Evolutionary conservation across 176 grass and related monocot genomes (phyloP).

Genomic region (Eleusine coracana): DNA sequence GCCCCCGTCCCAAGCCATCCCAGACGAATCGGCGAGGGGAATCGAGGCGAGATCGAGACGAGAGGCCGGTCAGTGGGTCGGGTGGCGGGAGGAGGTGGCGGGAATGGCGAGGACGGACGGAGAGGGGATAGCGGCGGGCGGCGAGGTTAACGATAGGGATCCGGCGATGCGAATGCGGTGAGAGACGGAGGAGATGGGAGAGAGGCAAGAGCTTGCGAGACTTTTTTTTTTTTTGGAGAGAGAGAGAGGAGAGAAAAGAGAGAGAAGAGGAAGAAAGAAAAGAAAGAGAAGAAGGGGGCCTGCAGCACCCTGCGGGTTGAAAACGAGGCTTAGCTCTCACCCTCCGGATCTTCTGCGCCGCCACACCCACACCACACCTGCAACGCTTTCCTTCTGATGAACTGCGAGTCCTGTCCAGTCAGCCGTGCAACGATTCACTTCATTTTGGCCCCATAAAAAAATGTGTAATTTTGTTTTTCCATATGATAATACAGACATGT

Average conservation of each 20-base stretch:
- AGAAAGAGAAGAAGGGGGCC: no score
- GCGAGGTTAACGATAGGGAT: slow-evolving; percentile 38
- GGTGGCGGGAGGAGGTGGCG: not conserved
- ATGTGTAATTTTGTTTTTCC: no score
- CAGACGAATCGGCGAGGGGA: not conserved
- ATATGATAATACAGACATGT: no score
- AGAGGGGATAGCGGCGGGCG: slow-evolving; percentile 1
- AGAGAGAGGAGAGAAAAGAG: slow-evolving; percentile 4
- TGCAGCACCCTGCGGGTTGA: not conserved
- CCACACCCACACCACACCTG: not conserved
- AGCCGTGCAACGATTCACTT: no score
- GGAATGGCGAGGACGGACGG: not conserved
- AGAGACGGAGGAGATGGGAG: slow-evolving; percentile 1
- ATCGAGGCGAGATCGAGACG: slow-evolving; percentile 38
- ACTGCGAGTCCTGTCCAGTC: no score
- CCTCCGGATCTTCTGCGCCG: slow-evolving; percentile 3
- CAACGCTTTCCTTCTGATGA: not conserved
- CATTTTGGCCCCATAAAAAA: no score
- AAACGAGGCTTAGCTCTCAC: not conserved
- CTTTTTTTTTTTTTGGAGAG: not conserved
- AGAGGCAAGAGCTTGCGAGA: not conserved
- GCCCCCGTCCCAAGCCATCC: slow-evolving; percentile 24
- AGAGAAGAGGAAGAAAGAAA: not conserved
- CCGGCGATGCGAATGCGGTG: slow-evolving; percentile 63
- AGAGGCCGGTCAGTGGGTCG: not conserved